Conservation (phyloP, 2,329 filamentous ascomycete genomes). For the Penicillium expansum region DNA sequence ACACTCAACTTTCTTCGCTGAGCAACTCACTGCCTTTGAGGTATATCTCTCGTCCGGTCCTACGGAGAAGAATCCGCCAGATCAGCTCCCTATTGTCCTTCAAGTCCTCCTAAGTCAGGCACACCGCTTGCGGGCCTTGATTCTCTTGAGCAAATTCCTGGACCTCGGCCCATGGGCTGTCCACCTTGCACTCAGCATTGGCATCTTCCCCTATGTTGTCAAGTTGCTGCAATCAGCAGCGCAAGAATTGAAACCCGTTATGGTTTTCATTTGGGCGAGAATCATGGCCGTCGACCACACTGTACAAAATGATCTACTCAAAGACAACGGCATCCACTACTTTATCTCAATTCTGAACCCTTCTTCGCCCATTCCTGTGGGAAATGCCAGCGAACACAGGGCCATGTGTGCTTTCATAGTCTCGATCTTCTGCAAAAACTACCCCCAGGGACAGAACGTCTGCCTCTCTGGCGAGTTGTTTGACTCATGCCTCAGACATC, state of each 20-base stretch:
- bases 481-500: slow-evolving; percentile 77
- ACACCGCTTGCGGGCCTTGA: slow-evolving; percentile 84
- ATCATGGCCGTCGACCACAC: slow-evolving; percentile 92
- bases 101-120: slow-evolving; percentile 96
- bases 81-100: slow-evolving; percentile 92
- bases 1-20: slow-evolving; percentile 93
- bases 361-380: slow-evolving; percentile 75
- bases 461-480: slow-evolving; percentile 90
- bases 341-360: slow-evolving; percentile 92
- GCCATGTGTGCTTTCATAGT: slow-evolving; percentile 99
- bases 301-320: slow-evolving; percentile 89
- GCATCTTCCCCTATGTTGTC: slow-evolving; percentile 98
- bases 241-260: slow-evolving; percentile 90
- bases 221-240: slow-evolving; percentile 95
- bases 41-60: slow-evolving; percentile 86
- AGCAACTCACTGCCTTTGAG: slow-evolving; percentile 95
- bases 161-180: slow-evolving; percentile 98
- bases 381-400: slow-evolving; percentile 88
- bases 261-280: slow-evolving; percentile 99
- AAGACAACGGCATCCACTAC: slow-evolving; percentile 96
- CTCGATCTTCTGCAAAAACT: slow-evolving; percentile 93
- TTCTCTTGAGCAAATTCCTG: slow-evolving; percentile 87
- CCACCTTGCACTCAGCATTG: slow-evolving; percentile 94
- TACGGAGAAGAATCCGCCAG: slow-evolving; percentile 79
- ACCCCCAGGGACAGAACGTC: slow-evolving; percentile 85